phyloP scores from a whole-genome alignment of 352 stramenopile genomes.

The Phytopythium chamaehyphon region DNA sequence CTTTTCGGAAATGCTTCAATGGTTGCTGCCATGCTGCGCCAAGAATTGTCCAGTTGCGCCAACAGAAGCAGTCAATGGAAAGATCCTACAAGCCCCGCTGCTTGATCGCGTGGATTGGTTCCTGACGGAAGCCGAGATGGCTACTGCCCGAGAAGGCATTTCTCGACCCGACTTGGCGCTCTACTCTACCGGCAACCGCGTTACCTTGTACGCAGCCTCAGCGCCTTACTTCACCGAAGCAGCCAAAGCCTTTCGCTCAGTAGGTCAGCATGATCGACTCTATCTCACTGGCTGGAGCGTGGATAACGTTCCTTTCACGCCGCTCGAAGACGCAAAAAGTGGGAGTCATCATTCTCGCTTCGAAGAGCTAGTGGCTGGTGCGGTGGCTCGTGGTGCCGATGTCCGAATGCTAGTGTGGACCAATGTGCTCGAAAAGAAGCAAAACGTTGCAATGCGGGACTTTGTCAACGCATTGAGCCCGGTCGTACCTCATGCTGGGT shows the following conservation, averaged over 20 bases:
- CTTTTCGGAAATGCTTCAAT: no score
- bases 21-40: not conserved
- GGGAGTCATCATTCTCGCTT: conserved; percentile 16
- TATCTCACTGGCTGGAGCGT: conserved; percentile 62
- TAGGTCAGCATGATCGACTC: conserved; percentile 27
- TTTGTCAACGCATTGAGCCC: conserved; percentile 39
- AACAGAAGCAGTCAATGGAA: not conserved
- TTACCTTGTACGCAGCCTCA: conserved; percentile 7
- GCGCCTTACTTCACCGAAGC: conserved; percentile 49
- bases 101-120: conserved; percentile 38
- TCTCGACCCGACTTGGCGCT: conserved; percentile 36
- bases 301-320: conserved; percentile 56
- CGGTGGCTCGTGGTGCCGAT: conserved; percentile 32
- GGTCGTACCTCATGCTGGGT: conserved; percentile 19
- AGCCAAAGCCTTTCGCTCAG: conserved; percentile 35
- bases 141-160: conserved; percentile 34
- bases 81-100: not conserved
- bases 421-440: conserved; percentile 47
- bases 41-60: not conserved
- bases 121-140: conserved; percentile 53
- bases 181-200: conserved; percentile 42
- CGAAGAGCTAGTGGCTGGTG: conserved; percentile 23
- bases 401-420: conserved; percentile 58
- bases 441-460: conserved; percentile 56
- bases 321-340: conserved; percentile 18